Evolutionary conservation across 2,329 filamentous ascomycete genomes (phyloP).

Genomic region (Calonectria hongkongensis): DNA sequence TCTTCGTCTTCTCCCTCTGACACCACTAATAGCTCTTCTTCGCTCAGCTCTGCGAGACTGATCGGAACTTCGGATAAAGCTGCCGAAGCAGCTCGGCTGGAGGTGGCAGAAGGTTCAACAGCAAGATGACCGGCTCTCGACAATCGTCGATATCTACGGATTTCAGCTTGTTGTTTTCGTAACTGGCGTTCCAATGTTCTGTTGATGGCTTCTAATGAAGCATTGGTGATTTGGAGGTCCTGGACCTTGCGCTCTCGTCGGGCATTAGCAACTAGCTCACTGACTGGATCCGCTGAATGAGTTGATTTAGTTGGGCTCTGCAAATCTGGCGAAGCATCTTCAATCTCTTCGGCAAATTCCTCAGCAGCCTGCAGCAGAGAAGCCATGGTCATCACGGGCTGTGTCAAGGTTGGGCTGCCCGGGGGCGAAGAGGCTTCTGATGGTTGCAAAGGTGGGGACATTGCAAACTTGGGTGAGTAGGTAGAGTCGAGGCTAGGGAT

Average conservation of each 20-base stretch:
- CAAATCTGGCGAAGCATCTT: constrained; percentile 60
- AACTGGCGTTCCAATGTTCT: constrained; percentile 92
- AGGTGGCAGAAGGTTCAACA: constrained; percentile 70
- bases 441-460: constrained; percentile 57
- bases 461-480: constrained; percentile 58
- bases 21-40: constrained; percentile 62
- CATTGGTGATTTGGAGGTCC: constrained; percentile 97
- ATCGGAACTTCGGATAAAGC: constrained; percentile 64
- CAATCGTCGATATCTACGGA: constrained; percentile 89
- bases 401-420: constrained; percentile 55
- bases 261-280: constrained; percentile 89
- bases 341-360: constrained; percentile 64
- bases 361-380: constrained; percentile 75
- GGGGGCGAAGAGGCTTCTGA: constrained; percentile 63
- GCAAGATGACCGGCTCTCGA: constrained; percentile 86
- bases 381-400: constrained; percentile 69
- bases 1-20: constrained; percentile 64
- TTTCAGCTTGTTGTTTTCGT: constrained; percentile 90
- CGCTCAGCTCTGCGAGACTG: constrained; percentile 70
- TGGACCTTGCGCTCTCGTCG: constrained; percentile 95
- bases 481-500: constrained; percentile 61
- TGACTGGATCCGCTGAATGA: constrained; percentile 75
- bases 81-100: constrained; percentile 66
- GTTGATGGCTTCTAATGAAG: constrained; percentile 95
- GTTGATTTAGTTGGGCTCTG: constrained; percentile 76